These are phyloP conservation scores for Pontederia crassipes DNA, from an alignment of 176 grass and related monocot genomes.

Conservation along the genomic window DNA sequence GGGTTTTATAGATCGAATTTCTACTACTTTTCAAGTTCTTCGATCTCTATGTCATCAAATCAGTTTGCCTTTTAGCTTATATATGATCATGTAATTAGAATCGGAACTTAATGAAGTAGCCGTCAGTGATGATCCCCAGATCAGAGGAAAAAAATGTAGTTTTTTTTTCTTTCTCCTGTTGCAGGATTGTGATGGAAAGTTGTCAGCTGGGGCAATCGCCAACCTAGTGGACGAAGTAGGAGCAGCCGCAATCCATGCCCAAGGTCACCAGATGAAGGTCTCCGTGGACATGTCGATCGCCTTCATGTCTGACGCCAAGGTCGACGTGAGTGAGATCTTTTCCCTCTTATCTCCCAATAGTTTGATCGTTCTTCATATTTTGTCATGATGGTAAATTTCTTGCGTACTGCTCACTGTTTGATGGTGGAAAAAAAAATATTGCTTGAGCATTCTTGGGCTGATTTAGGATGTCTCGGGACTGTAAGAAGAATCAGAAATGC, in stretches of 20 bases:
- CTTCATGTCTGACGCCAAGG: constrained; percentile 33
- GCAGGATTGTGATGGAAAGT: constrained; percentile 20
- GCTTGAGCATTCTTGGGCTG: too few species aligned
- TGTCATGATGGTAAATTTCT: background rate
- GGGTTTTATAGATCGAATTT: background rate
- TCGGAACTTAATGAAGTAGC: too few species aligned
- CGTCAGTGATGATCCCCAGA: too few species aligned
- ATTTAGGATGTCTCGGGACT: too few species aligned
- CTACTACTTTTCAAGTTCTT: background rate
- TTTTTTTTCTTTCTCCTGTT: too few species aligned
- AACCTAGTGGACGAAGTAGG: constrained; percentile 56
- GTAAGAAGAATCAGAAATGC: too few species aligned
- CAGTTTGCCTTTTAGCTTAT: background rate
- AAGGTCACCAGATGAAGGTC: constrained; percentile 32
- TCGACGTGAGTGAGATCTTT: constrained; percentile 13
- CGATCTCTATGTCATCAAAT: background rate
- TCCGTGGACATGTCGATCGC: constrained; percentile 77
- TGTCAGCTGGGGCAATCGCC: constrained; percentile 53
- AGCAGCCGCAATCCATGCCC: constrained; percentile 23
- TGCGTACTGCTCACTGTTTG: too few species aligned
- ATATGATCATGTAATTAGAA: background rate
- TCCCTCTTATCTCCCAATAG: background rate
- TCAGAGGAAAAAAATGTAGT: too few species aligned
- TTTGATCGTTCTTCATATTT: background rate
- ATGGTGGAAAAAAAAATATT: too few species aligned